A percentile compares a stretch with the other conserved stretches of the same genome.
Evolutionary conservation across 192 early-diverging fungal genomes (phyloP).

Genomic region (Geosiphon pyriformis): DNA sequence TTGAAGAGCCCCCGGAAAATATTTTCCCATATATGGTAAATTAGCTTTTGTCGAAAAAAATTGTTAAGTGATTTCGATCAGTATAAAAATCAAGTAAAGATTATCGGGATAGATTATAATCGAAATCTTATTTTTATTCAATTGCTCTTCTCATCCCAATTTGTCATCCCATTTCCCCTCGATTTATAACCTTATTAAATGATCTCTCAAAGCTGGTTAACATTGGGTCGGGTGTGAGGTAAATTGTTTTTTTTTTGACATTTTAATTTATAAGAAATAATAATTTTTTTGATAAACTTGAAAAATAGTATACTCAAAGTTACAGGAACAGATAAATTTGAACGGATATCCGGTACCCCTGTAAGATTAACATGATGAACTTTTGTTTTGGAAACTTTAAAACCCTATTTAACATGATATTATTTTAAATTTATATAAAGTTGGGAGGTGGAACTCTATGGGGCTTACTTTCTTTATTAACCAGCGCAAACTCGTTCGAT

Average conservation of each 20-base stretch:
- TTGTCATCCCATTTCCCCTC: too few relatives aligned
- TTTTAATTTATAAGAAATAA: not conserved
- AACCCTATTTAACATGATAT: too few relatives aligned
- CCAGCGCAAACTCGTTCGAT: slow-evolving; percentile 84
- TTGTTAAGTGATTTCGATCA: too few relatives aligned
- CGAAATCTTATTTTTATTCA: not conserved
- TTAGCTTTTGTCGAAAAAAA: too few relatives aligned
- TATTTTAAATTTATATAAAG: slow-evolving; percentile 28
- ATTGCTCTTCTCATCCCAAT: too few relatives aligned
- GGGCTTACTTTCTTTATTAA: slow-evolving; percentile 86
- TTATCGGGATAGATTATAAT: too few relatives aligned
- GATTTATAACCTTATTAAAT: too few relatives aligned
- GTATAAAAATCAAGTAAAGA: too few relatives aligned
- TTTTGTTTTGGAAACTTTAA: not conserved
- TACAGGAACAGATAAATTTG: slow-evolving; percentile 75
- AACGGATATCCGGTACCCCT: slow-evolving; percentile 83
- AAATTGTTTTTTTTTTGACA: not conserved
- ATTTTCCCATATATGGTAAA: slow-evolving; percentile 85
- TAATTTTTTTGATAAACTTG: not conserved
- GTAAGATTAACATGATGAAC: slow-evolving; percentile 27
- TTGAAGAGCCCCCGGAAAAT: slow-evolving; percentile 49
- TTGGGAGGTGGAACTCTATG: slow-evolving; percentile 95
- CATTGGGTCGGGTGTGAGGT: slow-evolving; percentile 92
- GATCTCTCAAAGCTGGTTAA: slow-evolving; percentile 90
- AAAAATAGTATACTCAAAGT: slow-evolving; percentile 80